Evolutionary conservation across 139 green algal genomes (phyloP), one percentile per base, ranked within the genome.

Genomic region (Eudorina sp.): DNA sequence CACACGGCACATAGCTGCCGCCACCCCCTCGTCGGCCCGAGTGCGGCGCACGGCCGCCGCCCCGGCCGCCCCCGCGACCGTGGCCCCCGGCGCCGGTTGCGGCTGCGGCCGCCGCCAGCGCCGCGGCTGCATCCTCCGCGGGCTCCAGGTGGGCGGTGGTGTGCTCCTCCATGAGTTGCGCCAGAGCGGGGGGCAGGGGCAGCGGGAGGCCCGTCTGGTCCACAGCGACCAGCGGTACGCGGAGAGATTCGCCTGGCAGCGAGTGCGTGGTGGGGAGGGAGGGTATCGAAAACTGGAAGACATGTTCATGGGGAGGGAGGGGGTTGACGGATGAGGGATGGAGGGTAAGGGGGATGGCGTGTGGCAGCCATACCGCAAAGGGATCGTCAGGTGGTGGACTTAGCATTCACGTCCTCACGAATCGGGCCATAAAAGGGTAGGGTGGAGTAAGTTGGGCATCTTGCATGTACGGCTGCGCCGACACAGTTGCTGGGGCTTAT

Each of bases 201-300:
- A 85, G 25, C 1, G 78, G 78, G 9, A 85, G 38, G 16, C 78
- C 78, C 25, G 45, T 36, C 31, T 51, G 31, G 78, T 85, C 78
- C 78, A 85, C 7, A 27, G 45, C 27, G 27, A 85, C 40, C 23
- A 85, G 78, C 40, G 78, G 78, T 23, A 85, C 27, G 0, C n/a
- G 77, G 21, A 84, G 34, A 5, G 53, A n/a, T 31, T 66, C 7
- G 77, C 77, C 77, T 84, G 51, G 43, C 1, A 1, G 40, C 34
- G 13, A 23, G 70, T 66, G 55, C 29, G 55, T 66, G 51, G 51
- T 5, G 64, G 23, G 64, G 64, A 11, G 64, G 64, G 6, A n/a
- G 6, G 23, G 64, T 41, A n/a, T n/a, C n/a, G n/a, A n/a, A n/a
- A n/a, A n/a, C n/a, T n/a, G n/a, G n/a, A n/a, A n/a, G n/a, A n/a